Evolutionary conservation across 345 rosid genomes (phyloP).

Genomic region (Combretum micranthum): DNA sequence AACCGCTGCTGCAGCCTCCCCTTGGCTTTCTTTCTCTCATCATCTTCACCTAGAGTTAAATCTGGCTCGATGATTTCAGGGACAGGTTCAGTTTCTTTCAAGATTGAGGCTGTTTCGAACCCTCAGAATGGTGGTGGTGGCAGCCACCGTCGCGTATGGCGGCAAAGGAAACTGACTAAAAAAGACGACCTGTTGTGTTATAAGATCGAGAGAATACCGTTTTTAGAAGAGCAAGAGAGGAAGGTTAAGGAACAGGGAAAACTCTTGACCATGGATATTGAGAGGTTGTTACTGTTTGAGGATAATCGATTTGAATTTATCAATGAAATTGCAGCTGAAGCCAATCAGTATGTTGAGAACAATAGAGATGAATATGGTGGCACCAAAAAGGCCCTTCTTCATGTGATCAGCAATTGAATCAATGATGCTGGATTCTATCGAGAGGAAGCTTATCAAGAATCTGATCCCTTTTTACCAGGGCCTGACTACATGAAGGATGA

Average conservation of each 20-base stretch:
- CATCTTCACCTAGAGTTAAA: too few relatives aligned
- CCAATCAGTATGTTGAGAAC: conserved; percentile 59
- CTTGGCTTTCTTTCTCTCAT: too few relatives aligned
- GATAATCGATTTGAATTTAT: conserved; percentile 72
- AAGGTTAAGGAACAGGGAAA: conserved; percentile 56
- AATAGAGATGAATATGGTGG: conserved; percentile 79
- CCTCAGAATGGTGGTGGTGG: too few relatives aligned
- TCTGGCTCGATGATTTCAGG: too few relatives aligned
- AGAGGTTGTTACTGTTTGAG: conserved; percentile 59
- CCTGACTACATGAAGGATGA: conserved; percentile 60
- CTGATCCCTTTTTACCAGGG: conserved; percentile 75
- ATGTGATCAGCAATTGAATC: conserved; percentile 74
- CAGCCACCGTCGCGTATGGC: too few relatives aligned
- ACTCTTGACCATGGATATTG: conserved; percentile 61
- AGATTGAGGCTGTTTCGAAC: too few relatives aligned
- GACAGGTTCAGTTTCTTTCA: too few relatives aligned
- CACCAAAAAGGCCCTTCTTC: conserved; percentile 73
- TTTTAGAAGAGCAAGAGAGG: conserved; percentile 86
- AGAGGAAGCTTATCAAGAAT: conserved; percentile 59
- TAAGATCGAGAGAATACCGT: conserved; percentile 61
- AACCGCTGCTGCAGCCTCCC: too few relatives aligned
- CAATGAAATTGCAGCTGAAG: conserved; percentile 82
- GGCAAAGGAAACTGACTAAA: not conserved
- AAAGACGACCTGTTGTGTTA: conserved; percentile 58
- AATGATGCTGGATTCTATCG: conserved; percentile 75